Percentiles rank a stretch among this genome's conserved stretches.
Conservation (phyloP, 305 asterid species). For the Solanum hybrid region DNA sequence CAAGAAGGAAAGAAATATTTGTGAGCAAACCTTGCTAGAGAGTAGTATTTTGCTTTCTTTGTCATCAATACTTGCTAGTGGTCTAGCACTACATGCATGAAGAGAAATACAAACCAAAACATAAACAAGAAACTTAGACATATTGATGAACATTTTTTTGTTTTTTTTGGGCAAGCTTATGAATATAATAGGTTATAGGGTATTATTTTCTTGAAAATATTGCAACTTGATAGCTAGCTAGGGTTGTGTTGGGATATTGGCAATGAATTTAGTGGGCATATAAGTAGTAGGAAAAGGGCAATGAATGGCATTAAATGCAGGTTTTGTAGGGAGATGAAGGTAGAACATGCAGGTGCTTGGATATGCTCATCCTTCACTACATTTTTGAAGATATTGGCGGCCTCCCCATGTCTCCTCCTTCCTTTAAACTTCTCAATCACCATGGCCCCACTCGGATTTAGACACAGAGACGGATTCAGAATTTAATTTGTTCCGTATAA, state of each 20-base stretch:
- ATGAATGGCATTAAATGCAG: slow-evolving; percentile 52
- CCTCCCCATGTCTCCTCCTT: slow-evolving; percentile 32
- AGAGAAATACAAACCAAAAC: slow-evolving; percentile 30
- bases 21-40: slow-evolving; percentile 22
- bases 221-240: not conserved
- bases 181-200: not conserved
- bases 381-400: slow-evolving; percentile 29
- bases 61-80: slow-evolving; percentile 15
- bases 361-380: slow-evolving; percentile 22
- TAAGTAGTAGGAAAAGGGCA: slow-evolving; percentile 15
- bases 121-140: slow-evolving; percentile 24
- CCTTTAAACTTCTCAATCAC: not conserved
- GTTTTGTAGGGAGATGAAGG: slow-evolving; percentile 23
- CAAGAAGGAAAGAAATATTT: not conserved
- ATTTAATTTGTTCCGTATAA: not conserved
- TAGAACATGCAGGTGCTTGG: slow-evolving; percentile 59
- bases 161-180: not conserved
- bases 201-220: not conserved
- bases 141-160: not conserved
- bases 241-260: not conserved
- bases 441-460: not conserved
- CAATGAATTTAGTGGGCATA: slow-evolving; percentile 3
- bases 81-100: slow-evolving; percentile 52
- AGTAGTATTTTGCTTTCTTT: slow-evolving; percentile 6
- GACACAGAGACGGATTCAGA: not conserved